Conservation (phyloP, 139 green algal species). For the Chlorella sorokiniana region DNA sequence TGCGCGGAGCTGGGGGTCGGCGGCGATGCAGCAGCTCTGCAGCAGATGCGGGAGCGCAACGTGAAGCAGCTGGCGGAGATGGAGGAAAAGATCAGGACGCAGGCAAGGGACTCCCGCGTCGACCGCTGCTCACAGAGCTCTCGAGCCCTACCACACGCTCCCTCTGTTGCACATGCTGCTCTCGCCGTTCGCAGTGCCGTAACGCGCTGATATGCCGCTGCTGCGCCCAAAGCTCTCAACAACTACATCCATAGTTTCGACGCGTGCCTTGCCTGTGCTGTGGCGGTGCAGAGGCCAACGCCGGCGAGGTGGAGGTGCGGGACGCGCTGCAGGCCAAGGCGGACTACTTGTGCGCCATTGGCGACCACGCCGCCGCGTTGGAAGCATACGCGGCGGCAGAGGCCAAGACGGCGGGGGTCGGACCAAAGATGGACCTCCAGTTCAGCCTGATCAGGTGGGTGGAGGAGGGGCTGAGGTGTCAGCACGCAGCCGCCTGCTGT, state of each 20-base stretch:
- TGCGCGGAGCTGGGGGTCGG: slow-evolving; percentile 68
- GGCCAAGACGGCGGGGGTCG: slow-evolving; percentile 87
- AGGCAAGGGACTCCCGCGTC: background rate
- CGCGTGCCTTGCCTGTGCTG: background rate
- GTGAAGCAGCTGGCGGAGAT: slow-evolving; percentile 60
- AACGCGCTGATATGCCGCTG: too few species aligned
- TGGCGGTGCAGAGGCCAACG: slow-evolving; percentile 82
- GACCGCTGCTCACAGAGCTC: background rate
- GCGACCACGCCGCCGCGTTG: slow-evolving; percentile 74
- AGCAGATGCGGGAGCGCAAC: slow-evolving; percentile 67
- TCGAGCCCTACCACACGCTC: too few species aligned
- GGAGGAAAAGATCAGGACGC: slow-evolving; percentile 76
- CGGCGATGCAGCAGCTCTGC: slow-evolving; percentile 58
- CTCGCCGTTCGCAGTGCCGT: too few species aligned
- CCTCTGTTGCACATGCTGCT: too few species aligned
- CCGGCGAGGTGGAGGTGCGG: slow-evolving; percentile 94
- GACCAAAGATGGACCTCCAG: slow-evolving; percentile 93
- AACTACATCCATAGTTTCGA: too few species aligned
- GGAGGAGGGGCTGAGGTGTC: background rate
- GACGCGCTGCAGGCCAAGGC: slow-evolving; percentile 91
- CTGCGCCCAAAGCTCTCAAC: too few species aligned
- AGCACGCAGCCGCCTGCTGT: too few species aligned
- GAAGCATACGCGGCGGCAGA: slow-evolving; percentile 78
- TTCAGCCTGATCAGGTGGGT: slow-evolving; percentile 60
- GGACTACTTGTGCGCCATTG: slow-evolving; percentile 80